Percentiles rank a stretch among this genome's conserved stretches.
Evolutionary conservation across 352 stramenopile genomes (phyloP).

Genomic region (Peronospora belbahrii): DNA sequence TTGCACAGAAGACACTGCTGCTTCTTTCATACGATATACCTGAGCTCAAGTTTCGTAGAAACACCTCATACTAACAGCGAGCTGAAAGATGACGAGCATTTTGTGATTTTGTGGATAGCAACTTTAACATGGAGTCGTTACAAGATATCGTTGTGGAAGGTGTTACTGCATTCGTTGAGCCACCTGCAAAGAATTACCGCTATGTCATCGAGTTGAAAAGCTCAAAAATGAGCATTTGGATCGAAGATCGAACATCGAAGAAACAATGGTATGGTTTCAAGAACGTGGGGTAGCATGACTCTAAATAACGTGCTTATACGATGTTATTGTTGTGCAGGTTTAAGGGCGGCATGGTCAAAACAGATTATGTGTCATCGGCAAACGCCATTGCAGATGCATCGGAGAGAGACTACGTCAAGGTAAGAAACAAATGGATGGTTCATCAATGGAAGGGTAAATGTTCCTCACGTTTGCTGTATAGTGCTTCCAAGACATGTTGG

Average conservation of each 20-base stretch:
- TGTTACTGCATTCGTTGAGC: neutral
- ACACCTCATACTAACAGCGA: no score
- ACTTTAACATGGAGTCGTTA: neutral
- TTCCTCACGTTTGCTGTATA: neutral
- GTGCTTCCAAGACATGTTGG: constrained; percentile 11
- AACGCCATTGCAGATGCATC: constrained; percentile 17
- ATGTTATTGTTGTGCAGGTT: no score
- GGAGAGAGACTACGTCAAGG: constrained; percentile 9
- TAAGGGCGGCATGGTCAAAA: constrained; percentile 3
- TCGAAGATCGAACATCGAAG: constrained; percentile 14
- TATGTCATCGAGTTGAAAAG: constrained; percentile 12
- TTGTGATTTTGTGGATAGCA: neutral
- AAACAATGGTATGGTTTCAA: constrained; percentile 9
- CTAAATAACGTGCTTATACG: no score
- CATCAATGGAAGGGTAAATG: no score
- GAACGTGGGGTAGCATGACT: neutral
- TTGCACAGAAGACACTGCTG: no score
- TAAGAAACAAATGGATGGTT: constrained; percentile 1
- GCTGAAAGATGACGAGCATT: no score
- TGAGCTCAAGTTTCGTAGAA: no score
- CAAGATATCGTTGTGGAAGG: constrained; percentile 11
- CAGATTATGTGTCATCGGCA: constrained; percentile 9
- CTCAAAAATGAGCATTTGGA: constrained; percentile 14
- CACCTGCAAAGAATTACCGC: neutral
- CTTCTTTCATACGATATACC: no score